Evolutionary conservation across 768 basidiomycete genomes (phyloP), one percentile per base, ranked within the genome.

Genomic region (Suillus brevipes): DNA sequence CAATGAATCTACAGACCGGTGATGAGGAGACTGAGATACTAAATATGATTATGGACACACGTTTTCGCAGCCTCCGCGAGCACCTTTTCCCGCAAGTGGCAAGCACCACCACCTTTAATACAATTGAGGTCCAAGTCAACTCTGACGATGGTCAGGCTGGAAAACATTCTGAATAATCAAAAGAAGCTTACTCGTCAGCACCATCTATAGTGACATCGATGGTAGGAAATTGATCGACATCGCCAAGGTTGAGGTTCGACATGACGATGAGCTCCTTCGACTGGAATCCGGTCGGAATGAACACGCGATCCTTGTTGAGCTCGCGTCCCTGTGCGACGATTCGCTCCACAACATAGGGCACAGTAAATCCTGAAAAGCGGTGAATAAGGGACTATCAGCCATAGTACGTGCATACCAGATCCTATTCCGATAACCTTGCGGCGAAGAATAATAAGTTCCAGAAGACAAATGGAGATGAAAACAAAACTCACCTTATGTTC

Each of bases 151-250:
- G 36, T 34, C 52, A 57, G 25, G 64, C n/a, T 64, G 37, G 10
- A 23, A 31, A 23, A 37, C 9, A 4, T 28, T 55, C 7, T 18
- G 56, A 56, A 45, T 28, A 23, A 10, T 43, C 45, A 31, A 42
- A 60, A 1, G 52, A 9, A 1, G 77, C 92, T 69, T 69, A 96
- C 94, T 98, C 97, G 67, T 99, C 97, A 3, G 97, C 97, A 53
- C 97, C 97, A 73, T 99, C 97, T 50, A 99, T 87, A 1, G 96
- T 98, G n/a, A 99, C 93, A 71, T 99, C 97, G 62, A 99, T 90
- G 2, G 82, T 81, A 5, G 91, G 89, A 77, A 91, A 95, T 74
- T 95, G 89, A 72, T 95, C 91, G 16, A 95, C 88, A 72, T 97
- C 95, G 40, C 95, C 96, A 6, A 97, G 85, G 38, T 77, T 85